Evolutionary conservation across 306 rosid genomes (phyloP).

Genomic region (Prunus armeniaca): DNA sequence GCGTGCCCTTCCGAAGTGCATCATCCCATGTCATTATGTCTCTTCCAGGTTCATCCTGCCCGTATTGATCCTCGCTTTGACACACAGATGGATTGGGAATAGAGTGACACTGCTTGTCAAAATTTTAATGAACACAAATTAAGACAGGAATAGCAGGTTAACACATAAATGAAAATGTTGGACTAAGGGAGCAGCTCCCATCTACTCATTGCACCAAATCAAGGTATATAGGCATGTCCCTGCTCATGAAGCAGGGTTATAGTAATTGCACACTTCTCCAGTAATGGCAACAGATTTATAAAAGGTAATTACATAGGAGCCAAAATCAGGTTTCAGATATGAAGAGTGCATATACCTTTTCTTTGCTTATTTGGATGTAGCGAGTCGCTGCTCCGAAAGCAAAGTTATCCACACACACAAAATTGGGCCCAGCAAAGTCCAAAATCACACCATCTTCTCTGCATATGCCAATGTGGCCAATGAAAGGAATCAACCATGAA

Average conservation of each 20-base stretch:
- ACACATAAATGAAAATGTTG: conserved; percentile 12
- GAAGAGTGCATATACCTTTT: conserved; percentile 47
- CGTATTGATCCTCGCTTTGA: conserved; percentile 36
- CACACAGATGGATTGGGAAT: conserved; percentile 31
- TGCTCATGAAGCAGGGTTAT: neutral
- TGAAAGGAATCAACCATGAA: conserved; percentile 89
- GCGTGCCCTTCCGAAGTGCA: conserved; percentile 70
- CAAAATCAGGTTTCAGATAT: conserved; percentile 4
- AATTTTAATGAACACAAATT: conserved; percentile 29
- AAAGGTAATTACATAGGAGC: neutral
- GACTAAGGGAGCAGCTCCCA: conserved; percentile 12
- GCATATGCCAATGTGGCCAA: conserved; percentile 94
- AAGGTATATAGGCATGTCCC: conserved; percentile 9
- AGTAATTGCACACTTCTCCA: neutral
- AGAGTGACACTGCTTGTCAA: conserved; percentile 50
- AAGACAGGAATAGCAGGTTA: conserved; percentile 14
- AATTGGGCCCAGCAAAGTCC: conserved; percentile 98
- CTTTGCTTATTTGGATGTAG: conserved; percentile 63
- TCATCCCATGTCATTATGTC: conserved; percentile 74
- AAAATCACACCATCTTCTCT: conserved; percentile 94
- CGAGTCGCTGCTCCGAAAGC: conserved; percentile 85
- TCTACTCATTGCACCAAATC: conserved; percentile 10
- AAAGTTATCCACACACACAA: conserved; percentile 76
- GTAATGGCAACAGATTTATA: neutral
- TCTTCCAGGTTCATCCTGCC: conserved; percentile 44